These are phyloP conservation scores for Lagenidium giganteum DNA, from an alignment of 352 stramenopile genomes.

Conservation along the genomic window DNA sequence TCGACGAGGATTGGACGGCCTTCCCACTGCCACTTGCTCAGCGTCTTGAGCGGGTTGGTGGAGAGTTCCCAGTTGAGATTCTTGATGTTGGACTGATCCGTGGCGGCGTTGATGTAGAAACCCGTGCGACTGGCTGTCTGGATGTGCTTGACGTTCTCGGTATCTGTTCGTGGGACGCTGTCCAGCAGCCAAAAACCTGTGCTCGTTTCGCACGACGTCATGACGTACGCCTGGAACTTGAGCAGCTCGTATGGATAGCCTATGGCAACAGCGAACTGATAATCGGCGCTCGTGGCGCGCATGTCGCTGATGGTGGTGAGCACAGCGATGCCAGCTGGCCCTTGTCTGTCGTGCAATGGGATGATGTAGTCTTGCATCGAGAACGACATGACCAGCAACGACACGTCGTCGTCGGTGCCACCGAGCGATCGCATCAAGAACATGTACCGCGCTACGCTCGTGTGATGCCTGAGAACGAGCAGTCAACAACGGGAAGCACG, in stretches of 20 bases:
- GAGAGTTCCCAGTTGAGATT: conserved; percentile 26
- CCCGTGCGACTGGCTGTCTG: conserved; percentile 22
- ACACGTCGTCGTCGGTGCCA: conserved; percentile 15
- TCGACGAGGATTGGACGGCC: conserved; percentile 21
- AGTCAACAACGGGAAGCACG: conserved; percentile 36
- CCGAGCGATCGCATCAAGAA: conserved; percentile 19
- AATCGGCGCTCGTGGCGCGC: conserved; percentile 6
- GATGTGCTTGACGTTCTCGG: conserved; percentile 16
- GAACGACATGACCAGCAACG: conserved; percentile 20
- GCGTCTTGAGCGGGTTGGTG: conserved; percentile 5
- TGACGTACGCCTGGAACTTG: conserved; percentile 4
- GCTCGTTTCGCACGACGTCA: background rate
- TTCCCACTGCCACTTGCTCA: conserved; percentile 24
- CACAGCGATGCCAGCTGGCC: conserved; percentile 19
- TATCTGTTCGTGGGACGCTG: background rate
- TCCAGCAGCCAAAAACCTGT: conserved; percentile 1
- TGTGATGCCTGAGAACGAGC: conserved; percentile 20
- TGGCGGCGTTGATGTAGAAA: conserved; percentile 30
- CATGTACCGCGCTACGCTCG: no score
- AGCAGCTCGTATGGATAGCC: conserved; percentile 21
- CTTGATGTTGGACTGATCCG: conserved; percentile 38
- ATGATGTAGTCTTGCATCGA: conserved; percentile 38
- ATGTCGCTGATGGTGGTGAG: conserved; percentile 31
- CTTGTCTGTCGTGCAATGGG: conserved; percentile 18
- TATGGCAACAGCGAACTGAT: conserved; percentile 21